A percentile compares a stretch with the other conserved stretches of the same genome.
These are phyloP conservation scores for Zymoseptoria pseudotritici DNA, from an alignment of 2,329 filamentous ascomycete species.

Conservation along the genomic window DNA sequence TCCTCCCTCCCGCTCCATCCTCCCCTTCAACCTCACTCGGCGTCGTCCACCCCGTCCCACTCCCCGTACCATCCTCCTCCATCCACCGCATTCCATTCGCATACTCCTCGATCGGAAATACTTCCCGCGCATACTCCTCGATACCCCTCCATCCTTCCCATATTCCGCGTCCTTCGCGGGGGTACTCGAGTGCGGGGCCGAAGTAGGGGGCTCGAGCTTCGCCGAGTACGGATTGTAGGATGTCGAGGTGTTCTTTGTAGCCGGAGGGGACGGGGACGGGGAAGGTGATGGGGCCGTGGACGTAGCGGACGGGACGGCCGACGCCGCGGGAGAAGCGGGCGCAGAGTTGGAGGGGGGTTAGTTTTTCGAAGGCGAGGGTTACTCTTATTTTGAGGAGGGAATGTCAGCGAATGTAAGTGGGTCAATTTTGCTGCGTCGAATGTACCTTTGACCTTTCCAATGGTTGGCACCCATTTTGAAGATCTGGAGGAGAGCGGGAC, in stretches of 20 bases:
- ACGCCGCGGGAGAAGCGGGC: conserved; percentile 71
- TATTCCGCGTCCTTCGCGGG: conserved; percentile 66
- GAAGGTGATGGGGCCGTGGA: conserved; percentile 70
- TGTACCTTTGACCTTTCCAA: conserved; percentile 69
- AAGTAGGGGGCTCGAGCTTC: conserved; percentile 56
- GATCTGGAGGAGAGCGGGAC: conserved; percentile 82
- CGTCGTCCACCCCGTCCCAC: conserved; percentile 9
- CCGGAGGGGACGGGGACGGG: conserved; percentile 79
- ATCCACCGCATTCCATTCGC: conserved; percentile 95
- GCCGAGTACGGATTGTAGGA: conserved; percentile 53
- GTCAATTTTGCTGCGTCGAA: too few relatives aligned
- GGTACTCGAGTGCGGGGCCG: conserved; percentile 53
- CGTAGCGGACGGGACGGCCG: conserved; percentile 69
- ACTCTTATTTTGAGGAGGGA: too few relatives aligned
- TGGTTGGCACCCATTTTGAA: conserved; percentile 86
- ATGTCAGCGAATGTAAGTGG: too few relatives aligned
- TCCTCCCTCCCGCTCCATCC: conserved; percentile 8
- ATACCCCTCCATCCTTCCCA: conserved; percentile 89
- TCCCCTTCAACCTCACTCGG: conserved; percentile 15
- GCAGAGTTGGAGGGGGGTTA: conserved; percentile 78
- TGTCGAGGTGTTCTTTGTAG: conserved; percentile 79
- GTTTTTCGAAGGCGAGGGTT: conserved; percentile 81
- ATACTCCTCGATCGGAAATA: conserved; percentile 89
- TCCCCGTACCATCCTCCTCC: conserved; percentile 42
- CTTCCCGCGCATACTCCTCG: conserved; percentile 90